A percentile compares a stretch with the other conserved stretches of the same genome.
Conservation (phyloP, 768 basidiomycete species). For the Pleurotus platypus region DNA sequence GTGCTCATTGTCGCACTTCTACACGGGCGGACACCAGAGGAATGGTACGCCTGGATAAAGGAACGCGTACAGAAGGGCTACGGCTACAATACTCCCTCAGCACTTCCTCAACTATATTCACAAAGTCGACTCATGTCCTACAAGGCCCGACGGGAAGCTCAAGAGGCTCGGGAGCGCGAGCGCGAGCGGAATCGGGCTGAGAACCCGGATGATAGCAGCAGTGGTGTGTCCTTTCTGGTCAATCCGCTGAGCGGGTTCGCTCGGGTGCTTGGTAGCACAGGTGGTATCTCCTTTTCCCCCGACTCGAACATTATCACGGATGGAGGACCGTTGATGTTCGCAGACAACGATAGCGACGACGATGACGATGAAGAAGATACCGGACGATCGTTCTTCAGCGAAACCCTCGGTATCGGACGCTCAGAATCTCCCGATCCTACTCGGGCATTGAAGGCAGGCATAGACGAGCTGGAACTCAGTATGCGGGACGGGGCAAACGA, state of each 20-base stretch:
- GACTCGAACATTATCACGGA: constrained; percentile 49
- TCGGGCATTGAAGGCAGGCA: constrained; percentile 52
- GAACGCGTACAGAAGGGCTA: constrained; percentile 74
- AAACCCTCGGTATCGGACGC: constrained; percentile 41
- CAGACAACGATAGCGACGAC: constrained; percentile 59
- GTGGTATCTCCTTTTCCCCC: constrained; percentile 66
- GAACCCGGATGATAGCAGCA: constrained; percentile 21
- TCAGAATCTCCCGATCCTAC: constrained; percentile 49
- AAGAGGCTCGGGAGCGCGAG: constrained; percentile 43
- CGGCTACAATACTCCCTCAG: constrained; percentile 75
- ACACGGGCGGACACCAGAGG: constrained; percentile 80
- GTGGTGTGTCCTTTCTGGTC: constrained; percentile 25
- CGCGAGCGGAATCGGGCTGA: constrained; percentile 15
- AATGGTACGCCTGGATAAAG: constrained; percentile 90
- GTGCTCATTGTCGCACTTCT: constrained; percentile 86
- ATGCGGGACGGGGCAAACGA: constrained; percentile 31
- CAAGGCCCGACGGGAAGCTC: constrained; percentile 57
- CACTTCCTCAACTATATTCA: constrained; percentile 75
- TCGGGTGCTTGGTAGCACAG: constrained; percentile 49
- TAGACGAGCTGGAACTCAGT: constrained; percentile 62
- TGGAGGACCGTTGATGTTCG: constrained; percentile 57
- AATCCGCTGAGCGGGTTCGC: constrained; percentile 42
- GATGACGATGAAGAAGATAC: constrained; percentile 57
- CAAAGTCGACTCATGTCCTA: constrained; percentile 59
- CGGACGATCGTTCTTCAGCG: constrained; percentile 44